Conservation (phyloP, 2,329 filamentous ascomycete genomes). For the Myriosclerotinia curreyana region DNA sequence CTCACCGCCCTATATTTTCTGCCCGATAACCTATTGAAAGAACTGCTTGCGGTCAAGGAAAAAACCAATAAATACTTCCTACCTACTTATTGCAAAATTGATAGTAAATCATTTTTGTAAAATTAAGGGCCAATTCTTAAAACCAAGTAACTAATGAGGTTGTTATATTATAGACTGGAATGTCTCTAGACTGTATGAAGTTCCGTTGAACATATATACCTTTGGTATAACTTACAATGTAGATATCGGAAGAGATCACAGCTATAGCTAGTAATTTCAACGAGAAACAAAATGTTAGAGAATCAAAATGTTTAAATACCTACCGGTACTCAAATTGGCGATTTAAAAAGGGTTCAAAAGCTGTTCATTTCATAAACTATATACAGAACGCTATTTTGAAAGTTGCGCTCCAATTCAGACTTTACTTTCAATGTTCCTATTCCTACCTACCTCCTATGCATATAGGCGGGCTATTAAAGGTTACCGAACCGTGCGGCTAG, state of each 20-base stretch:
- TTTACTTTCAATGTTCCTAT: no score
- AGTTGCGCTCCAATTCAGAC: no score
- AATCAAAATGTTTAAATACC: neutral
- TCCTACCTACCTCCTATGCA: no score
- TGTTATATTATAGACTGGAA: neutral
- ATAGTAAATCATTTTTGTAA: neutral
- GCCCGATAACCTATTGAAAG: neutral
- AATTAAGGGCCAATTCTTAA: neutral
- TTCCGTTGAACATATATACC: neutral
- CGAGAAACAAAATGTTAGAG: neutral
- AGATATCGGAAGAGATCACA: no score
- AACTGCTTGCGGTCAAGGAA: neutral
- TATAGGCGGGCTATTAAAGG: no score
- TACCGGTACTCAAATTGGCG: neutral
- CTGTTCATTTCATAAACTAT: neutral
- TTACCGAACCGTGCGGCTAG: no score
- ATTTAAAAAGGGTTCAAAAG: neutral
- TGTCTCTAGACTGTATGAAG: neutral
- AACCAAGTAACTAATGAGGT: rapidly evolving
- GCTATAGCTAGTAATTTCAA: neutral
- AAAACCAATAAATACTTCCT: neutral
- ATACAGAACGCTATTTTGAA: neutral
- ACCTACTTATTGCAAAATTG: neutral
- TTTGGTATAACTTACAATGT: neutral
- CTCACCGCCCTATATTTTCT: conserved; percentile 12